phyloP scores from a whole-genome alignment of 176 grass and related monocot species.

The Saccharum spontaneum region DNA sequence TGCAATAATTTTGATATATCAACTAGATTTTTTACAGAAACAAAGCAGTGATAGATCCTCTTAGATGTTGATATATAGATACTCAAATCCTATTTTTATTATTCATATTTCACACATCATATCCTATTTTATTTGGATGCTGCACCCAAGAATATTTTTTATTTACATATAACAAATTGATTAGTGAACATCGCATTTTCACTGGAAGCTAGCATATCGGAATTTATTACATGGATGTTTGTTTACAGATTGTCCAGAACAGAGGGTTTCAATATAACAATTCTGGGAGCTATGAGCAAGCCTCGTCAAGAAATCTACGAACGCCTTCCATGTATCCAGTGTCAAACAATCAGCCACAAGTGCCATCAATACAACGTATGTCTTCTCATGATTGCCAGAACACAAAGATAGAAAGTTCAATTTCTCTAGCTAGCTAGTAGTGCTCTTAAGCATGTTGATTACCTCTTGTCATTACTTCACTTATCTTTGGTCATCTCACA shows the following conservation, averaged over 20 bases:
- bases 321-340: conserved; percentile 36
- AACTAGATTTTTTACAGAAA: neutral
- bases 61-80: no score
- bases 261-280: conserved; percentile 41
- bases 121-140: neutral
- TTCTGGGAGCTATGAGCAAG: conserved; percentile 42
- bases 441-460: neutral
- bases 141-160: neutral
- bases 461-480: neutral
- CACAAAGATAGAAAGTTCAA: neutral
- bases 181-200: neutral
- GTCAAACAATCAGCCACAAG: conserved; percentile 61
- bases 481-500: neutral
- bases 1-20: neutral
- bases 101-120: neutral
- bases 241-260: conserved; percentile 45
- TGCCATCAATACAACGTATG: conserved; percentile 52
- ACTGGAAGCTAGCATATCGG: no score
- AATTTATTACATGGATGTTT: neutral
- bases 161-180: neutral
- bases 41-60: neutral
- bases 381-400: conserved; percentile 10
- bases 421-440: no score
- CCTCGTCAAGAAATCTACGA: conserved; percentile 42
- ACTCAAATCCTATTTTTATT: neutral